A percentile compares a stretch with the other conserved stretches of the same genome.
These are phyloP conservation scores for Dissophora ornata DNA, from an alignment of 192 early-diverging fungal genomes.

Conservation along the genomic window DNA sequence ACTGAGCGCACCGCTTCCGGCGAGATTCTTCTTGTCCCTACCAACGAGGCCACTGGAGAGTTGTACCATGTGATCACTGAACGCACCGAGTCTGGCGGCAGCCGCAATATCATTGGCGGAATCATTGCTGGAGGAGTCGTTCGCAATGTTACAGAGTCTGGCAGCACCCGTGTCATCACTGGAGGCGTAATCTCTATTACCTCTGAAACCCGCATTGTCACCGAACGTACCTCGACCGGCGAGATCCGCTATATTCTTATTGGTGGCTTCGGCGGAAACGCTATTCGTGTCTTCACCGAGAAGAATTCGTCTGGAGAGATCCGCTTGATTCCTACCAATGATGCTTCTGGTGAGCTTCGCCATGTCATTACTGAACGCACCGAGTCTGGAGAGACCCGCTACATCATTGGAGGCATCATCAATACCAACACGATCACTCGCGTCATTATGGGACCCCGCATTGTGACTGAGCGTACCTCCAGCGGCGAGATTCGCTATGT, in stretches of 20 bases:
- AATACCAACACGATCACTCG: constrained; percentile 29
- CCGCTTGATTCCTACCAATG: constrained; percentile 46
- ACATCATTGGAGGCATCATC: constrained; percentile 37
- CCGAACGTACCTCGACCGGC: constrained; percentile 47
- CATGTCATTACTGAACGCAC: constrained; percentile 41
- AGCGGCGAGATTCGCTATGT: constrained; percentile 50
- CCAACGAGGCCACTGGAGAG: constrained; percentile 51
- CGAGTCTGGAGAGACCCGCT: constrained; percentile 41
- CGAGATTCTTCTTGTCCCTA: constrained; percentile 39
- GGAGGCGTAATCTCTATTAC: constrained; percentile 24
- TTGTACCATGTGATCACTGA: constrained; percentile 44
- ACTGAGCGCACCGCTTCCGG: constrained; percentile 34
- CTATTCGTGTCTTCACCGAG: constrained; percentile 45
- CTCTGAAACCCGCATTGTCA: constrained; percentile 39
- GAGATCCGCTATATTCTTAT: constrained; percentile 54
- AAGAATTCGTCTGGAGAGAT: constrained; percentile 31
- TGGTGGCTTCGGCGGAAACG: constrained; percentile 48
- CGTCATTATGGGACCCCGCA: constrained; percentile 51
- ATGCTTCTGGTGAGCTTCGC: constrained; percentile 37
- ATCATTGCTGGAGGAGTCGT: constrained; percentile 39
- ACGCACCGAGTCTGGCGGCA: constrained; percentile 32
- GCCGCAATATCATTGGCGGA: constrained; percentile 42
- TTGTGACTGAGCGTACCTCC: constrained; percentile 47
- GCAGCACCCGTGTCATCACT: constrained; percentile 33
- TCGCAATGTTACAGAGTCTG: constrained; percentile 20